Evolutionary conservation across 805 yeast species (phyloP).

Genomic region (Saccharomycodes ludwigii): DNA sequence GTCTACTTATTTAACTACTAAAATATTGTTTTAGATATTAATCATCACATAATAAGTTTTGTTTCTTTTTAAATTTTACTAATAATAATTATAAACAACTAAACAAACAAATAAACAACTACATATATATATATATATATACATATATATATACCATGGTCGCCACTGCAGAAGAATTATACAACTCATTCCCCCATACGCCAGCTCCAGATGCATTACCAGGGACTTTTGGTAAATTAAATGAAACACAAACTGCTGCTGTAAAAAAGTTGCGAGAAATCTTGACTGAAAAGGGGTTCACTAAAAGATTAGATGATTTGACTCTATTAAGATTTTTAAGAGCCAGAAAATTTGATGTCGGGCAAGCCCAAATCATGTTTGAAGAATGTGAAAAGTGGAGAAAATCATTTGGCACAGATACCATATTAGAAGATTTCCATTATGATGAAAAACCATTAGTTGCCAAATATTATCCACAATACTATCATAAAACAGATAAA

Average conservation of each 20-base stretch:
- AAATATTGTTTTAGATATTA: no score
- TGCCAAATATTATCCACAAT: conserved; percentile 87
- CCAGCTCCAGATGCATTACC: conserved; percentile 50
- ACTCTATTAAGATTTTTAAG: conserved; percentile 75
- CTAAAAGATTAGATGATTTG: conserved; percentile 73
- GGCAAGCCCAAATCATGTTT: conserved; percentile 71
- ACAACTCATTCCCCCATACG: conserved; percentile 57
- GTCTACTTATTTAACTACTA: no score
- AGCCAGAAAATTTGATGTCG: conserved; percentile 88
- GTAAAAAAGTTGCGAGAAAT: conserved; percentile 46
- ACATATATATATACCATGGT: background rate
- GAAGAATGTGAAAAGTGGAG: conserved; percentile 88
- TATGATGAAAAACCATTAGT: conserved; percentile 89
- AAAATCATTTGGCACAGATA: conserved; percentile 71
- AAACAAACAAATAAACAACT: background rate
- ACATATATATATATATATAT: conserved; percentile 1
- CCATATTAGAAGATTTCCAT: conserved; percentile 75
- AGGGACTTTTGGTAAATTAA: conserved; percentile 75
- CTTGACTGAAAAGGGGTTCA: conserved; percentile 53
- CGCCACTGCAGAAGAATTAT: conserved; percentile 16
- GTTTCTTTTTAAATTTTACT: no score
- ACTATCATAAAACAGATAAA: conserved; percentile 91
- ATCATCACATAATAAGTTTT: no score
- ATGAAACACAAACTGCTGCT: conserved; percentile 50
- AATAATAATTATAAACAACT: no score